phyloP scores from a whole-genome alignment of 441 rosid species.

The Gossypium aridum region DNA sequence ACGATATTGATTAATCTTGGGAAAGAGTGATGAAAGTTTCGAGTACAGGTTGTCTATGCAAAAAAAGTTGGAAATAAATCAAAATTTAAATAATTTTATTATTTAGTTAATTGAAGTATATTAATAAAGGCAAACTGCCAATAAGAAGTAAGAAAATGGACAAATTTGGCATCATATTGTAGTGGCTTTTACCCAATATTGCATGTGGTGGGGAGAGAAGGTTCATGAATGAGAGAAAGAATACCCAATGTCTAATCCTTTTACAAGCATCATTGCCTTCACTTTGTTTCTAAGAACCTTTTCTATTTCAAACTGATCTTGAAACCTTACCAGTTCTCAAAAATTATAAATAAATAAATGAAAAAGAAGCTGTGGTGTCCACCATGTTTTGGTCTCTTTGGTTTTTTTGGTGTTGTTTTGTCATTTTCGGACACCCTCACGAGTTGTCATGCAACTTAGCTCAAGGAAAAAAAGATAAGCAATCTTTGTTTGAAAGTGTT shows the following conservation, averaged over 20 bases:
- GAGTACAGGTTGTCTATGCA: neutral
- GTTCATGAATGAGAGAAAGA: slow-evolving; percentile 28
- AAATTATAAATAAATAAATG: neutral
- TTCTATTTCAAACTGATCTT: slow-evolving; percentile 18
- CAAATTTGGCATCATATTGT: slow-evolving; percentile 8
- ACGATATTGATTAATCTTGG: neutral
- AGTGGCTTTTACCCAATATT: neutral
- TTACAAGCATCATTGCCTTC: slow-evolving; percentile 13
- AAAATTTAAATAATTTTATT: neutral
- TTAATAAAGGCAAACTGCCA: neutral
- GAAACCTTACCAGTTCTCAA: slow-evolving; percentile 29
- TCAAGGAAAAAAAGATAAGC: slow-evolving; percentile 20
- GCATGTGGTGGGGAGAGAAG: slow-evolving; percentile 17
- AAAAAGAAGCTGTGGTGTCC: slow-evolving; percentile 29
- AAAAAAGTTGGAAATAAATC: neutral
- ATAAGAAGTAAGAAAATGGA: neutral
- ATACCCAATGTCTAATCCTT: neutral
- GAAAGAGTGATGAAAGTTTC: neutral
- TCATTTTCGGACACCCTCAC: slow-evolving; percentile 7
- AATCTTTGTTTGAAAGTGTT: slow-evolving; percentile 30
- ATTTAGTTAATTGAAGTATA: neutral
- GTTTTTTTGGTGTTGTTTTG: slow-evolving; percentile 9
- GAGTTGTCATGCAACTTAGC: slow-evolving; percentile 22
- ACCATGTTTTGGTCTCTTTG: slow-evolving; percentile 17
- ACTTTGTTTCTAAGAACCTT: slow-evolving; percentile 17